Evolutionary conservation across 352 stramenopile genomes (phyloP).

Genomic region (Aphanomyces astaci): DNA sequence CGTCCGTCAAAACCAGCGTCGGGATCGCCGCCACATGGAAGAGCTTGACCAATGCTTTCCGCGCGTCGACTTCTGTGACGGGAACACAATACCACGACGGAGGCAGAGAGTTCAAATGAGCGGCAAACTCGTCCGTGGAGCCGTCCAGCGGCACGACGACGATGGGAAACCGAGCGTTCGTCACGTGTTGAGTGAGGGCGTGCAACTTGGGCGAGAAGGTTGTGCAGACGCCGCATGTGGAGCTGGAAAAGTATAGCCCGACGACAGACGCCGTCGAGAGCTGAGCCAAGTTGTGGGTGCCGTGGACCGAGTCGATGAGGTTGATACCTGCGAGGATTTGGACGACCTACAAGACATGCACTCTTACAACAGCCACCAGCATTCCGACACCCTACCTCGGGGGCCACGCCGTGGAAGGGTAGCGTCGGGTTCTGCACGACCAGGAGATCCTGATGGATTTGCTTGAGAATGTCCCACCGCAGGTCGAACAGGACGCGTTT

Average conservation of each 20-base stretch:
- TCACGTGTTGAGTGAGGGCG: constrained; percentile 29
- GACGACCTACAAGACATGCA: constrained; percentile 31
- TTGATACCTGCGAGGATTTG: constrained; percentile 50
- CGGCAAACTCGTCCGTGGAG: constrained; percentile 45
- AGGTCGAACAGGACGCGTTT: constrained; percentile 32
- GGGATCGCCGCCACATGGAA: constrained; percentile 55
- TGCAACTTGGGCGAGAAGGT: constrained; percentile 48
- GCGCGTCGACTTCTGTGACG: constrained; percentile 56
- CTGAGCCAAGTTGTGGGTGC: constrained; percentile 44
- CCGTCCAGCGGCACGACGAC: constrained; percentile 73
- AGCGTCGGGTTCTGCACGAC: constrained; percentile 17
- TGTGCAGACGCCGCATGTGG: constrained; percentile 38
- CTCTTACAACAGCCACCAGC: background rate
- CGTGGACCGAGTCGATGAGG: constrained; percentile 66
- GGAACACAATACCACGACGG: constrained; percentile 65
- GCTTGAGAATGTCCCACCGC: constrained; percentile 19
- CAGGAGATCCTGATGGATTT: constrained; percentile 18
- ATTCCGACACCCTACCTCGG: background rate
- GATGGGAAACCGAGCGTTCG: constrained; percentile 51
- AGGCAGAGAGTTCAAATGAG: constrained; percentile 48
- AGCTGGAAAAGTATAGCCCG: constrained; percentile 65
- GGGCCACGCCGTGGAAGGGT: constrained; percentile 5
- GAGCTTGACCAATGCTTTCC: constrained; percentile 58
- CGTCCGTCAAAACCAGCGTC: constrained; percentile 49
- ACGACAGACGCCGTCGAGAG: constrained; percentile 52